phyloP scores from a whole-genome alignment of 2,329 filamentous ascomycete genomes.

The Pseudonectria foliicola region DNA sequence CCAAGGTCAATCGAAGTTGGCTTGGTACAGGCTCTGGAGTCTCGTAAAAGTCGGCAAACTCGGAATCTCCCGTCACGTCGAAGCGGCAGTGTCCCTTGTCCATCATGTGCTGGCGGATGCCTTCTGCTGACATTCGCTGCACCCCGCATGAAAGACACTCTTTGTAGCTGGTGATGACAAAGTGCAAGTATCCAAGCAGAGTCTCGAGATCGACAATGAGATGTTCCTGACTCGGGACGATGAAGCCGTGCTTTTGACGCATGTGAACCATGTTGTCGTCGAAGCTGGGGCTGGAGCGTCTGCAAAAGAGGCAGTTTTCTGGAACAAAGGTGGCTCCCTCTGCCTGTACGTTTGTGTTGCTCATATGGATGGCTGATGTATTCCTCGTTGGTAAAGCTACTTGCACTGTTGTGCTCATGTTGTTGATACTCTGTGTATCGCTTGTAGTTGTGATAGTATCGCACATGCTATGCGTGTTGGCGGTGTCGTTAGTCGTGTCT shows the following conservation, averaged over 20 bases:
- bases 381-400: background rate
- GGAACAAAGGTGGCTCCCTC: conserved; percentile 16
- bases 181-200: conserved; percentile 39
- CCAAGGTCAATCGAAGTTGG: no score
- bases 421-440: no score
- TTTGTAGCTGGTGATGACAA: conserved; percentile 39
- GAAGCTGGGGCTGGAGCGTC: conserved; percentile 20
- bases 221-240: conserved; percentile 30
- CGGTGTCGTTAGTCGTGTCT: no score
- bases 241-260: conserved; percentile 39
- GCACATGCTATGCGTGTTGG: no score
- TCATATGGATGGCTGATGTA: no score
- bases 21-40: conserved; percentile 1
- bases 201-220: conserved; percentile 40
- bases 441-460: no score
- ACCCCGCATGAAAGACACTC: conserved; percentile 46
- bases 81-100: conserved; percentile 42
- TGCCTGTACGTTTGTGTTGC: no score
- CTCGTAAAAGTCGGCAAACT: conserved; percentile 36
- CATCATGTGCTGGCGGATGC: conserved; percentile 44
- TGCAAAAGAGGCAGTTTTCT: conserved; percentile 38
- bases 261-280: conserved; percentile 39
- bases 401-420: no score
- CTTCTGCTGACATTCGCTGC: conserved; percentile 33
- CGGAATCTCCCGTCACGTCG: conserved; percentile 28